A percentile compares a stretch with the other conserved stretches of the same genome.
These are phyloP conservation scores for Malassezia slooffiae DNA, from an alignment of 1,284 basidiomycete species.

Conservation along the genomic window DNA sequence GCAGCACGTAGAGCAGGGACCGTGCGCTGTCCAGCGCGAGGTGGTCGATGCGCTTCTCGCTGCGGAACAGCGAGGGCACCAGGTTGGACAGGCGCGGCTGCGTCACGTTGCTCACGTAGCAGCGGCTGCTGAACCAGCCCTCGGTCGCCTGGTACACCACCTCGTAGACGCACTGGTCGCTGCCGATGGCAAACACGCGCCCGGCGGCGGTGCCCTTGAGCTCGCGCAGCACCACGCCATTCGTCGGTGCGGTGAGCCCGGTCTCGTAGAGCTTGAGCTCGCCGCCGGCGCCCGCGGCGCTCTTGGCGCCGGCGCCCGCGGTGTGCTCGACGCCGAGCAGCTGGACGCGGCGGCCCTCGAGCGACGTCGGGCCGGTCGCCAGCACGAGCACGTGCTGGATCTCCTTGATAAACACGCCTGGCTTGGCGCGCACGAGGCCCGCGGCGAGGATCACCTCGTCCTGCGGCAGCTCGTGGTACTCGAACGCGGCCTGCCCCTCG, in stretches of 20 bases:
- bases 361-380: constrained; percentile 54
- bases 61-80: constrained; percentile 45
- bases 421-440: constrained; percentile 41
- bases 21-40: constrained; percentile 35
- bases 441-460: constrained; percentile 65
- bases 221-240: constrained; percentile 63
- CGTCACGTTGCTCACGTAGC: constrained; percentile 62
- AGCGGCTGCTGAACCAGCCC: constrained; percentile 76
- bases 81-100: constrained; percentile 48
- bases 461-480: constrained; percentile 79
- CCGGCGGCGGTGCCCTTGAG: constrained; percentile 70
- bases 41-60: constrained; percentile 52
- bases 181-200: constrained; percentile 77
- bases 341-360: constrained; percentile 59
- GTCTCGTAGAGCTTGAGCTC: constrained; percentile 83
- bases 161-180: constrained; percentile 82
- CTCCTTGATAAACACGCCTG: constrained; percentile 76
- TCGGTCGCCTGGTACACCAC: constrained; percentile 81
- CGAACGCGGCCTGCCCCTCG: constrained; percentile 75
- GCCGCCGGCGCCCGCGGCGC: constrained; percentile 49
- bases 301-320: constrained; percentile 47
- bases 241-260: constrained; percentile 65
- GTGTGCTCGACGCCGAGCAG: constrained; percentile 62
- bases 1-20: constrained; percentile 35
- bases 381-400: constrained; percentile 82